Evolutionary conservation across 345 rosid genomes (phyloP), one percentile per base, ranked within the genome.

Genomic region (Citrus maxima): DNA sequence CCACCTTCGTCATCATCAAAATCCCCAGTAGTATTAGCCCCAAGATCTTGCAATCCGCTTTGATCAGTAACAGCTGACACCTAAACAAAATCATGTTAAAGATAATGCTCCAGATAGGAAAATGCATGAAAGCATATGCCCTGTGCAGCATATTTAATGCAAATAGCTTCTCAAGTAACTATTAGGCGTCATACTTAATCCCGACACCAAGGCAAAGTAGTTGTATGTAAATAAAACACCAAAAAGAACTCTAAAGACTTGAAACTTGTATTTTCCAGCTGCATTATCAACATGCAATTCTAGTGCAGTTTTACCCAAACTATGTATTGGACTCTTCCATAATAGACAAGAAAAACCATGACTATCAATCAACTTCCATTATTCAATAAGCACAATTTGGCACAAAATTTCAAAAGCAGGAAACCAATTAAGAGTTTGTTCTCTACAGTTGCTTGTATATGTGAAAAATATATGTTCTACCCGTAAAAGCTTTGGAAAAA

Each of bases 1-100:
- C 98, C 98, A 61, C 97, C 97, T 78, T 95, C 98, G 82, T 95
- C 97, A 84, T 95, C 98, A 87, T 95, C 98, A 65, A 95, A 90
- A 83, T 95, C 98, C 3, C 98, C 94, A 79, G 97, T 93, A 85
- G 98, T 88, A 79, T 93, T 95, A 63, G 97, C 89, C 5, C 78
- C 81, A 65, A 85, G 54, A 34, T 95, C 98, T 85, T 95, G 98
- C 40, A 90, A 68, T 49, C 89, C 91, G 75, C 88, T 86, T 67
- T 95, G 98, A 87, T 95, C 98, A 16, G 98, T 82, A 54, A 95
- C 98, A 79, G 97, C 92, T 32, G 97, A 93, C 63, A 95, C 96
- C 98, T 95, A 75, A 76, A 70, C 56, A 51, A 79, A 76, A 73
- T 7, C 2, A 77, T 46, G 75, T 25, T 56, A 75, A 65, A 22